These are phyloP conservation scores for Telfairia occidentalis DNA, from an alignment of 331 rosid genomes.

Conservation along the genomic window DNA sequence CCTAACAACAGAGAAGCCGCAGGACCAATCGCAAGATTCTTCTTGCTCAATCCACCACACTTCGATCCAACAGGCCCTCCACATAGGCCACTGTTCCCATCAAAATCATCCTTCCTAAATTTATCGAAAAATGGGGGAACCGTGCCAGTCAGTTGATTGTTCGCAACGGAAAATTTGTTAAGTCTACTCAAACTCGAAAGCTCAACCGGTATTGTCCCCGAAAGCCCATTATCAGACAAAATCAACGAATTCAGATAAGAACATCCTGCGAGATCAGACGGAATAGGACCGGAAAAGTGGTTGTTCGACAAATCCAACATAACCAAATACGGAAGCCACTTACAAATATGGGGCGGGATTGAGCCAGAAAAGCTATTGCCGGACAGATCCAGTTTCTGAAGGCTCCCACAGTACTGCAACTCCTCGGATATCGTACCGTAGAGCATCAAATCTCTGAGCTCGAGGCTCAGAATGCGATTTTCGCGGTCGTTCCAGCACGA, in stretches of 20 bases:
- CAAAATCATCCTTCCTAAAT: conserved; percentile 32
- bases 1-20: conserved; percentile 64
- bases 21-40: conserved; percentile 80
- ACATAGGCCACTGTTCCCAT: conserved; percentile 66
- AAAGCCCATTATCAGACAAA: conserved; percentile 39
- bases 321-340: conserved; percentile 67
- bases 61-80: conserved; percentile 68
- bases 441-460: conserved; percentile 38
- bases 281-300: conserved; percentile 45
- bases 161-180: conserved; percentile 45
- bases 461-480: conserved; percentile 47
- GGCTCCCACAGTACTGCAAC: conserved; percentile 46
- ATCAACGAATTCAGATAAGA: conserved; percentile 40
- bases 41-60: conserved; percentile 79
- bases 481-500: conserved; percentile 73
- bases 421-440: conserved; percentile 49
- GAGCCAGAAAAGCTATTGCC: conserved; percentile 33
- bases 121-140: conserved; percentile 33
- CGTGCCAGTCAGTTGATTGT: conserved; percentile 50
- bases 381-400: conserved; percentile 59
- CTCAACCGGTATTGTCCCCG: conserved; percentile 59
- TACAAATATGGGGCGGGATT: conserved; percentile 56
- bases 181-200: conserved; percentile 45
- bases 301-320: conserved; percentile 53
- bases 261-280: conserved; percentile 37